These are phyloP conservation scores for Ophiostoma sp. DNA, from an alignment of 2,329 filamentous ascomycete species.

Conservation along the genomic window DNA sequence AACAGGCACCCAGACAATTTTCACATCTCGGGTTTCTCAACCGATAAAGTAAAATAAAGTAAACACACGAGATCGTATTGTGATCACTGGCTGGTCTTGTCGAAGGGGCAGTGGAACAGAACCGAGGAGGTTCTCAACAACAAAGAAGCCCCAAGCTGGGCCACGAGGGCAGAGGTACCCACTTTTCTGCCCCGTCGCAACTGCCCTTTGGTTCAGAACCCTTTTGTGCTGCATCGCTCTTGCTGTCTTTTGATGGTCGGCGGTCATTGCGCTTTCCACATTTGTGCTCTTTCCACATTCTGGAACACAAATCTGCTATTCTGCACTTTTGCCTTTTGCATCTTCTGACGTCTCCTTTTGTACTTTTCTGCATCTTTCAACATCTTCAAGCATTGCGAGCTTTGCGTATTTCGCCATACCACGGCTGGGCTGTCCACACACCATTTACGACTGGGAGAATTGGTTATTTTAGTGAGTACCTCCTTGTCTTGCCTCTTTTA, in stretches of 20 bases:
- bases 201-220: neutral
- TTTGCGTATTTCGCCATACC: neutral
- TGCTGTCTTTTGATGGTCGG: neutral
- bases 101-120: neutral
- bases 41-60: neutral
- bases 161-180: neutral
- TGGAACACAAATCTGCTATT: neutral
- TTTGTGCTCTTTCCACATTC: neutral
- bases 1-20: neutral
- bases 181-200: constrained; percentile 3
- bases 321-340: neutral
- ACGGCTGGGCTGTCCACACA: neutral
- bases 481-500: neutral
- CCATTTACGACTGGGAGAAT: neutral
- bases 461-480: constrained; percentile 2
- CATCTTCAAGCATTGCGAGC: neutral
- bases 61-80: neutral
- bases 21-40: neutral
- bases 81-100: neutral
- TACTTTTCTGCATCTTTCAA: neutral
- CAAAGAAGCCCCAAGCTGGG: neutral
- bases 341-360: neutral
- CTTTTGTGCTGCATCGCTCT: neutral
- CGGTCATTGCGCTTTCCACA: neutral
- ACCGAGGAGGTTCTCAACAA: neutral